Evolutionary conservation across 164 flowering plant species (phyloP).

Genomic region (Akebia trifoliata): DNA sequence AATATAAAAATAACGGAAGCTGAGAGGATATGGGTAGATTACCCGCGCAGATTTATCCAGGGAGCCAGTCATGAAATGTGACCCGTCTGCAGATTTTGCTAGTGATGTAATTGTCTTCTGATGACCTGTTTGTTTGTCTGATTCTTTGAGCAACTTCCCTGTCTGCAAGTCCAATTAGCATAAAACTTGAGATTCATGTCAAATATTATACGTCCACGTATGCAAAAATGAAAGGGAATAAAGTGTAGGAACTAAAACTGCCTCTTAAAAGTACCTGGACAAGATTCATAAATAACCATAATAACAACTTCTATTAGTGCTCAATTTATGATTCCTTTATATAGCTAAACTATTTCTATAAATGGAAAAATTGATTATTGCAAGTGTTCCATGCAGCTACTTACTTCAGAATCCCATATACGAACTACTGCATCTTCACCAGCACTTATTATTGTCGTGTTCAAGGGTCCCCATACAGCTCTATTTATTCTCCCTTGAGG

Average conservation of each 20-base stretch:
- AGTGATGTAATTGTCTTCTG: conserved; percentile 75
- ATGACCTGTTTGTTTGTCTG: conserved; percentile 76
- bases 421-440: conserved; percentile 92
- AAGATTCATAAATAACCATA: background rate
- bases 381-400: background rate
- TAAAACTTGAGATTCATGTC: background rate
- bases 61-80: conserved; percentile 87
- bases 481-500: conserved; percentile 82
- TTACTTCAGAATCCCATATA: conserved; percentile 93
- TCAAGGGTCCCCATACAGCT: conserved; percentile 96
- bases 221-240: background rate
- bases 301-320: background rate
- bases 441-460: conserved; percentile 72
- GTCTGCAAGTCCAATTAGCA: conserved; percentile 44
- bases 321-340: background rate
- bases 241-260: background rate
- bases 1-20: background rate
- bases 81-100: conserved; percentile 65
- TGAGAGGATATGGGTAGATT: background rate
- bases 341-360: background rate
- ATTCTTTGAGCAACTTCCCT: conserved; percentile 75
- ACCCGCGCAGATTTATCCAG: conserved; percentile 94
- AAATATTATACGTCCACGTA: background rate
- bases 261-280: background rate
- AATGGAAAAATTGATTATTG: background rate